Percentiles rank a stretch among this genome's conserved stretches.
Evolutionary conservation across 1,284 basidiomycete species (phyloP).

Genomic region (Sparassis latifolia): DNA sequence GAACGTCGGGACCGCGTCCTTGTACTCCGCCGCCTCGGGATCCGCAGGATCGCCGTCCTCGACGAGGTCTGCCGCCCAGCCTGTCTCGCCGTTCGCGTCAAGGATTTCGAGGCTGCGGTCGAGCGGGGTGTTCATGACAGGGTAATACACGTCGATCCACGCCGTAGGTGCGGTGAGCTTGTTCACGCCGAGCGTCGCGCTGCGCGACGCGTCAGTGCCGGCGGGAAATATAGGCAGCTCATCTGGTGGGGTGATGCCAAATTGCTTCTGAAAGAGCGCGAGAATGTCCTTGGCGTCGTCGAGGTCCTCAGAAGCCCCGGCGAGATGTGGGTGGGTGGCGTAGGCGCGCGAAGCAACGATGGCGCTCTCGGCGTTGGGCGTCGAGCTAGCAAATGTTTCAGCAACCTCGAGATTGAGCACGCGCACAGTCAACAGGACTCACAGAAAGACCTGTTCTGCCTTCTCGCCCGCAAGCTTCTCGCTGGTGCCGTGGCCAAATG

Average conservation of each 20-base stretch:
- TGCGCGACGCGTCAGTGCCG: conserved; percentile 56
- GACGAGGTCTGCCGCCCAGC: conserved; percentile 66
- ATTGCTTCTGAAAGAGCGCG: conserved; percentile 54
- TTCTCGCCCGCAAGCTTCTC: conserved; percentile 6
- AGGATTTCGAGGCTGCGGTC: conserved; percentile 59
- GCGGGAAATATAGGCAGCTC: conserved; percentile 52
- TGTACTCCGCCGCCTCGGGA: conserved; percentile 55
- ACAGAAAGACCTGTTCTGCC: conserved; percentile 22
- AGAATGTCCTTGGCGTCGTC: conserved; percentile 60
- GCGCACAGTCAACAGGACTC: conserved; percentile 5
- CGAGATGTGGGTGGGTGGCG: conserved; percentile 67
- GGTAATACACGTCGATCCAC: conserved; percentile 82
- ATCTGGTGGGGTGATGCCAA: conserved; percentile 41
- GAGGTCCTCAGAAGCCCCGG: conserved; percentile 61
- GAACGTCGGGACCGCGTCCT: conserved; percentile 53
- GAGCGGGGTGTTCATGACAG: conserved; percentile 73
- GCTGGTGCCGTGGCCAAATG: conserved; percentile 1
- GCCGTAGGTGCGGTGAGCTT: conserved; percentile 46
- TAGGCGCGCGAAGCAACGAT: conserved; percentile 49
- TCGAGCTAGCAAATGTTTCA: conserved; percentile 33
- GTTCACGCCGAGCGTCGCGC: conserved; percentile 52
- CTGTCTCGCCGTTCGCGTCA: conserved; percentile 42
- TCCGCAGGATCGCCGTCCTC: conserved; percentile 64
- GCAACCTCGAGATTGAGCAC: neutral
- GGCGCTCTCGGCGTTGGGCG: conserved; percentile 51